Percentiles rank a stretch among this genome's conserved stretches.
phyloP scores from a whole-genome alignment of 2,329 filamentous ascomycete species.

The Cercospora sp. region DNA sequence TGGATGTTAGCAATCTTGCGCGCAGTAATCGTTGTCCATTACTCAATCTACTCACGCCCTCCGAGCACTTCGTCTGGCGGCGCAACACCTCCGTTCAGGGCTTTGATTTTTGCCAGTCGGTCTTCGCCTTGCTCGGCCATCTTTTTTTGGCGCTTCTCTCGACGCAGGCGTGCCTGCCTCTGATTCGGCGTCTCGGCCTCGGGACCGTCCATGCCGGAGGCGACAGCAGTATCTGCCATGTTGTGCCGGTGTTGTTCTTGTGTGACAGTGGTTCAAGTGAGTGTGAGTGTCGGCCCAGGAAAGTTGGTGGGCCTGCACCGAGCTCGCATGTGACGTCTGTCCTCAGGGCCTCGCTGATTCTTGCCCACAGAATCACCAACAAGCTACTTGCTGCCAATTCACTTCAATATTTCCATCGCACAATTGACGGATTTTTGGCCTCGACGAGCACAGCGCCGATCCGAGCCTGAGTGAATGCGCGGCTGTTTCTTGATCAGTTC shows the following conservation, averaged over 20 bases:
- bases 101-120: conserved; percentile 73
- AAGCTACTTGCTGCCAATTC: not conserved
- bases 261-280: not conserved
- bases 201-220: conserved; percentile 29
- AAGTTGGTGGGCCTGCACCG: not conserved
- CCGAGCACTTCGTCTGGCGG: conserved; percentile 37
- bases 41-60: conserved; percentile 24
- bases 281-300: not conserved
- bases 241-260: not conserved
- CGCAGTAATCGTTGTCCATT: not conserved
- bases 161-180: conserved; percentile 68
- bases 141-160: conserved; percentile 78
- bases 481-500: not conserved
- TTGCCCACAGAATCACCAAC: not conserved
- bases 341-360: not conserved
- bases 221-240: conserved; percentile 35
- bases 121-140: conserved; percentile 69
- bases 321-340: conserved; percentile 4
- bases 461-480: not conserved
- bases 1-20: conserved; percentile 2
- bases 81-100: conserved; percentile 55
- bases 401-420: not conserved
- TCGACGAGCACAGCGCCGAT: not conserved
- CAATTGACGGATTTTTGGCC: not conserved
- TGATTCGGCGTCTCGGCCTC: conserved; percentile 47